These are phyloP conservation scores for Arctostaphylos glauca DNA, from an alignment of 148 eudicot genomes.

Conservation along the genomic window DNA sequence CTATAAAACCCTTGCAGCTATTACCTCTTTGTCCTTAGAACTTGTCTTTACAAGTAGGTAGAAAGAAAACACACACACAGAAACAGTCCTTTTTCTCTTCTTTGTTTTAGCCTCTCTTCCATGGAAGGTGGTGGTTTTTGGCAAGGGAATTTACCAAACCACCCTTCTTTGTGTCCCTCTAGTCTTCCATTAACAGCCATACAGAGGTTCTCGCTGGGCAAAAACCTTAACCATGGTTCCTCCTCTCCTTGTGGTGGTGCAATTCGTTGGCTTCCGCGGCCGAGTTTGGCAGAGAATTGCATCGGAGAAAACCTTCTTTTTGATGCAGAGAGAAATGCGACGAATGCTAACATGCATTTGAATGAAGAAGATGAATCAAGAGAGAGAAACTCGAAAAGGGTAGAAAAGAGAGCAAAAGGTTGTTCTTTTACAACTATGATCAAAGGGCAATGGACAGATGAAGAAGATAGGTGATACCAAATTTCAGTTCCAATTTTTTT, in stretches of 20 bases:
- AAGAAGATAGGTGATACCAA: conserved; percentile 62
- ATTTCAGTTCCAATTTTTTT: neutral
- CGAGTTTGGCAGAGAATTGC: conserved; percentile 12
- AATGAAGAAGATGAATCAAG: neutral
- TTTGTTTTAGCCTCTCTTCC: conserved; percentile 9
- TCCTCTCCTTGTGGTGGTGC: conserved; percentile 14
- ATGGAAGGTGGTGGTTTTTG: conserved; percentile 33
- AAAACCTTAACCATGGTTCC: neutral
- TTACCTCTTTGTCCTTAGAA: conserved; percentile 22
- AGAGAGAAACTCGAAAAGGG: neutral
- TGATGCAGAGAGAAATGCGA: conserved; percentile 12
- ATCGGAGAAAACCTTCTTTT: conserved; percentile 15
- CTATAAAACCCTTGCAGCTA: conserved; percentile 4
- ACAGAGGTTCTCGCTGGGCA: conserved; percentile 38
- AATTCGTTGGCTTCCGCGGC: conserved; percentile 10
- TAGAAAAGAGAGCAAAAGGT: conserved; percentile 21
- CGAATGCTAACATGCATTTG: conserved; percentile 11
- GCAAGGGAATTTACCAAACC: conserved; percentile 27
- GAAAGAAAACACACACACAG: neutral
- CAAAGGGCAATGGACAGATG: conserved; percentile 78
- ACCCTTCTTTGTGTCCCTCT: conserved; percentile 12
- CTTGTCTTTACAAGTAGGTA: neutral
- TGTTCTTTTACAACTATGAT: conserved; percentile 22
- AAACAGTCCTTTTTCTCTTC: neutral
- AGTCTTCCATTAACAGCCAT: conserved; percentile 52